These are phyloP conservation scores for Euphorbia peplus DNA, from an alignment of 345 rosid genomes.

Conservation along the genomic window DNA sequence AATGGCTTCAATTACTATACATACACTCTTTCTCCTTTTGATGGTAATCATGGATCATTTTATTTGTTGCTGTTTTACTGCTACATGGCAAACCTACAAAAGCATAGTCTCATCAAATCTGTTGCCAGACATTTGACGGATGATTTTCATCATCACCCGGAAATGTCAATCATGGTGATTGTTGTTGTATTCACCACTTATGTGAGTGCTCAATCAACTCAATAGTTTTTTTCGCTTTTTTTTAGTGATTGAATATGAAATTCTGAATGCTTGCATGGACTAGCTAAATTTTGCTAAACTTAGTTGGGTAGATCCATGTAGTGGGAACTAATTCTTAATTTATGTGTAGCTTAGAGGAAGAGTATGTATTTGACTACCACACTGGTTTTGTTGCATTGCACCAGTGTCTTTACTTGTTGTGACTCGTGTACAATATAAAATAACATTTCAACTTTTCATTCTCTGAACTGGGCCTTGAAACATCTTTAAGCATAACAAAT, in stretches of 20 bases:
- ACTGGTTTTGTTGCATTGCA: no score
- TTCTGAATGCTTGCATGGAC: background rate
- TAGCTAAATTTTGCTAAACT: background rate
- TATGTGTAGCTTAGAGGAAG: constrained; percentile 1
- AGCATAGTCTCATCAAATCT: background rate
- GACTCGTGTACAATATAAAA: no score
- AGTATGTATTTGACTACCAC: no score
- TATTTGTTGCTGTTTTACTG: constrained; percentile 2
- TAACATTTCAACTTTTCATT: no score
- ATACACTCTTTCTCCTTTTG: background rate
- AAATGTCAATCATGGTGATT: constrained; percentile 50
- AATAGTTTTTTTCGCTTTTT: no score
- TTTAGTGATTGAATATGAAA: constrained; percentile 1
- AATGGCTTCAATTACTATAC: background rate
- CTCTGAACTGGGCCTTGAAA: no score
- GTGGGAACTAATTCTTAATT: background rate
- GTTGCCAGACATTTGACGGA: constrained; percentile 63
- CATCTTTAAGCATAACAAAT: no score
- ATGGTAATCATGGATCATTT: background rate
- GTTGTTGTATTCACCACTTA: constrained; percentile 47
- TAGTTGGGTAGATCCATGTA: background rate
- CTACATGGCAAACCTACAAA: background rate
- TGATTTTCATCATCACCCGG: constrained; percentile 63
- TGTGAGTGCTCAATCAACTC: constrained; percentile 45
- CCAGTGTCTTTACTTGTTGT: no score